Conservation (phyloP, 257 asterid species). For the Rhazya stricta region DNA sequence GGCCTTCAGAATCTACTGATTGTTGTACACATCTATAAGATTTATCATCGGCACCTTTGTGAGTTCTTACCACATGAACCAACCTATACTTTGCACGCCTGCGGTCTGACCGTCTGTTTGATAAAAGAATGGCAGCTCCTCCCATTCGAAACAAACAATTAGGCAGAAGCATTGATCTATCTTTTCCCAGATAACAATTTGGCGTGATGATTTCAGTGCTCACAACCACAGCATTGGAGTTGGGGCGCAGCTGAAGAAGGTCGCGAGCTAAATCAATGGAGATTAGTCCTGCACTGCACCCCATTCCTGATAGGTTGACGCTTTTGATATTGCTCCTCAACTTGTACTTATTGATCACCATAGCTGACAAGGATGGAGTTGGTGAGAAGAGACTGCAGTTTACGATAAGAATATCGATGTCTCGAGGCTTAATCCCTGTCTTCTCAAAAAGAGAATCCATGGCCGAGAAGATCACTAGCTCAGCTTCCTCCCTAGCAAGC, state of each 20-base stretch:
- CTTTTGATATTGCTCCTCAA: slow-evolving; percentile 47
- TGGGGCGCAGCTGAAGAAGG: slow-evolving; percentile 42
- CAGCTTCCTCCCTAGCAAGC: slow-evolving; percentile 44
- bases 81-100: not conserved
- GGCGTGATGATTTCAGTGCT: slow-evolving; percentile 56
- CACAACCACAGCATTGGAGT: slow-evolving; percentile 38
- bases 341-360: slow-evolving; percentile 50
- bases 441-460: slow-evolving; percentile 33
- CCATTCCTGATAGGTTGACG: slow-evolving; percentile 52
- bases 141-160: not conserved
- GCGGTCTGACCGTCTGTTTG: not conserved
- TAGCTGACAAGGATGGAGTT: slow-evolving; percentile 54
- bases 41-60: slow-evolving; percentile 1
- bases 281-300: slow-evolving; percentile 55
- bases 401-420: slow-evolving; percentile 42
- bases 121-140: slow-evolving; percentile 5
- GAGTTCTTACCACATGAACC: not conserved
- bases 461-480: slow-evolving; percentile 37
- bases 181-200: slow-evolving; percentile 20
- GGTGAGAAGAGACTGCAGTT: slow-evolving; percentile 62
- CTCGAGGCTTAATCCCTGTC: slow-evolving; percentile 34
- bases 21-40: not conserved
- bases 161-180: not conserved
- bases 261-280: slow-evolving; percentile 52
- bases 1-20: slow-evolving; percentile 48